Evolutionary conservation across 306 rosid species (phyloP), one percentile per base, ranked within the genome.

Genomic region (Dryas drummondii): DNA sequence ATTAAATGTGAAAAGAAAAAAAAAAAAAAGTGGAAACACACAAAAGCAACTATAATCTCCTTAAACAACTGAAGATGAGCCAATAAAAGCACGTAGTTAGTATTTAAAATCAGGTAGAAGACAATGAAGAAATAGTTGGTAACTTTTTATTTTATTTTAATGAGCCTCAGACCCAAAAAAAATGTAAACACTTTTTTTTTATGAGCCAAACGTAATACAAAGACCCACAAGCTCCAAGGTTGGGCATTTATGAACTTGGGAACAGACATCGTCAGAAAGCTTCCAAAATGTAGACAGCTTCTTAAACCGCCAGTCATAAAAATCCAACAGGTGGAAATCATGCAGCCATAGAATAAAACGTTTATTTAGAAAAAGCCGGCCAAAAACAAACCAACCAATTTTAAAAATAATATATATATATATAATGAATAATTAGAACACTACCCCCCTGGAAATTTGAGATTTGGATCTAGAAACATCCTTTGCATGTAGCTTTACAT

Each of bases 241-340:
- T 49, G 73, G 54, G 47, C 74, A 66, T 55, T 55, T 45, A n/a
- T 68, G 41, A 27, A 15, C 15, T 32, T 32, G 37, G 2, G 37
- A 32, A 68, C 59, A 77, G n/a, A 50, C 62, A 57, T 40, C 1
- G 13, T 68, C 70, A 48, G 9, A 22, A 40, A 67, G 54, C 41
- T 55, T 66, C 49, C 56, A 75, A 1, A 19, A 52, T 46, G 14
- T 41, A 17, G 62, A 45, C 74, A 79, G 44, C 49, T 52, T 26
- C 42, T 32, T 61, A 10, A 46, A 66, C 55, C 22, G 74, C 42
- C 83, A 50, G 62, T 17, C 75, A 47, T 41, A 48, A 73, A 55
- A 75, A 55, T 57, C 65, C 67, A 68, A 80, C 73, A 75, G 76
- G 37, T 68, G 80, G 76, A 62, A 72, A 59, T 14, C 80, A 80